Evolutionary conservation across 129 eudicot species (phyloP).

Genomic region (Smallanthus sonchifolius): DNA sequence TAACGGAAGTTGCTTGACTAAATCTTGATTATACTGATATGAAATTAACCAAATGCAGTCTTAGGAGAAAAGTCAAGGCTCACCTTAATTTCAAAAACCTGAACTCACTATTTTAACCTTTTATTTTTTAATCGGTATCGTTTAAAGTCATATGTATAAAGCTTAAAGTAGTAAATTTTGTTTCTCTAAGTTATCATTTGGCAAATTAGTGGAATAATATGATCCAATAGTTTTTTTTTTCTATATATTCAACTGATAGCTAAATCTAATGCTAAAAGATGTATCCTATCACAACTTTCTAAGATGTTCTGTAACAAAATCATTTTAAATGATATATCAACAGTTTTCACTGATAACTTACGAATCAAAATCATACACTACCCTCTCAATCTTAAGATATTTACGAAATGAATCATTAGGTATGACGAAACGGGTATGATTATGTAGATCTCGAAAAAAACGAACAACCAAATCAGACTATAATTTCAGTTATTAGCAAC

Average conservation of each 20-base stretch:
- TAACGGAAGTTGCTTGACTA: too few relatives aligned
- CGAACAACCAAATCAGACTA: conserved; percentile 11
- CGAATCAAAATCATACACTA: neutral
- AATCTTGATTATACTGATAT: too few relatives aligned
- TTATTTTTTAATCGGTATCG: too few relatives aligned
- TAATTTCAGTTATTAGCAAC: neutral
- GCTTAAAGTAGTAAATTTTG: neutral
- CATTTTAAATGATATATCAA: neutral
- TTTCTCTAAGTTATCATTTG: neutral
- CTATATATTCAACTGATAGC: neutral
- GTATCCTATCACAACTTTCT: neutral
- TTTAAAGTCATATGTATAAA: too few relatives aligned
- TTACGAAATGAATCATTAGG: neutral
- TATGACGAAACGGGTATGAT: neutral
- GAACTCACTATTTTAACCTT: too few relatives aligned
- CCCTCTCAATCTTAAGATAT: neutral
- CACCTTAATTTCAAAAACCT: too few relatives aligned
- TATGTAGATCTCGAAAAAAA: conserved; percentile 3
- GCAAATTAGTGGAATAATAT: neutral
- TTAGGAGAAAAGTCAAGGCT: too few relatives aligned
- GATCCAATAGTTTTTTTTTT: neutral
- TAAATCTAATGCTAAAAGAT: neutral
- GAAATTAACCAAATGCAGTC: too few relatives aligned
- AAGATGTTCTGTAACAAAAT: neutral
- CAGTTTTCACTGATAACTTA: neutral